Base-by-base conservation (phyloP, 2,329 filamentous ascomycete species). In the Tolypocladium sp. region DNA sequence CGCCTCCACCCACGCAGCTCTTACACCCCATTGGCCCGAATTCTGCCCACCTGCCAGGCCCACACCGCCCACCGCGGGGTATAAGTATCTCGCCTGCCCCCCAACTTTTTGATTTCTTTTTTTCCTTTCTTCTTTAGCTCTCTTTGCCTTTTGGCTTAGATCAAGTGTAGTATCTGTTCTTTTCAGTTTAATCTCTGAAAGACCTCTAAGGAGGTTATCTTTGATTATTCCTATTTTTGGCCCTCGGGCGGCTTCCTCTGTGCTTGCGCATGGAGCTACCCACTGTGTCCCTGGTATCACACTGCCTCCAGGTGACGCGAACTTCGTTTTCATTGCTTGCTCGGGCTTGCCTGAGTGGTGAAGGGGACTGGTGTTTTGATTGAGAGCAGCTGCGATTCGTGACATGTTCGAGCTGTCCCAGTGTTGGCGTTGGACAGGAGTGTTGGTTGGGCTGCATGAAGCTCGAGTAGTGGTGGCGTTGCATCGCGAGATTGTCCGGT, bases 141-240 rank as follows among this genome's bases (percentile, higher is more conserved):
- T 75, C 73, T 75, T 75, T 75, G 73, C 73, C 78, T 79, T 81
- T 81, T 84, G 82, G 85, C 85, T 90, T 89, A 91, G 88, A 91
- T 91, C 88, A 91, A 90, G 87, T 91, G 87, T 91, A 91, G 88
- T 91, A 91, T 90, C 88, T 91, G 88, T 92, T 92, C 89, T 92
- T 91, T 89, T 91, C 87, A 92, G 89, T 91, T 92, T 92, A 92
- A 92, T 91, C 87, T 89, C 89, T 92, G 88, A 88, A 90, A 91
- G 82, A 82, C 80, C 79, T 81, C 85, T 83, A 89, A 78, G 81
- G 85, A 80, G 79, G 79, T 80, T 80, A 84, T 83, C 82, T 80
- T 79, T 85, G 87, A 90, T 92, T 92, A 90, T 84, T 85, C 87
- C 81, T 82, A 91, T 92, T 75, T 75, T 75, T 75, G 72, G 65